These are phyloP conservation scores for Crotalaria pallida DNA, from an alignment of 306 rosid genomes.

Conservation along the genomic window DNA sequence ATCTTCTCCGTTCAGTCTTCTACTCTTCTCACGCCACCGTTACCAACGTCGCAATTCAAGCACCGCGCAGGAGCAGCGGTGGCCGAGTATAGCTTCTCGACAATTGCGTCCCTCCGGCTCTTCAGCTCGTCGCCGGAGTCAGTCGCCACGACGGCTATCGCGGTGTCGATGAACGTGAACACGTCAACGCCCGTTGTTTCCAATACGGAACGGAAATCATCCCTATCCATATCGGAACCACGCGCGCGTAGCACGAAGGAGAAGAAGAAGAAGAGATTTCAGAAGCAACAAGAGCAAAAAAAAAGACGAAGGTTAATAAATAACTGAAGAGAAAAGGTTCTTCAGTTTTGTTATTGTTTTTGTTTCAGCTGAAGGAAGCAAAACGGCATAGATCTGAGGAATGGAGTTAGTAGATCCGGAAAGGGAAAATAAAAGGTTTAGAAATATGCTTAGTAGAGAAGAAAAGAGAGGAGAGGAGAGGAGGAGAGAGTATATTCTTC, in stretches of 20 bases:
- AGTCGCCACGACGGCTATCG: slow-evolving; percentile 65
- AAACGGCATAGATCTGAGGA: slow-evolving; percentile 38
- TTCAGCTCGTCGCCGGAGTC: slow-evolving; percentile 61
- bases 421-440: background rate
- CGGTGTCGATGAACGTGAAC: slow-evolving; percentile 79
- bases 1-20: too few species aligned
- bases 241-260: background rate
- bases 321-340: background rate
- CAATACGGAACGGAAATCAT: slow-evolving; percentile 73
- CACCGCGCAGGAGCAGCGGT: slow-evolving; percentile 33
- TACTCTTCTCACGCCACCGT: too few species aligned
- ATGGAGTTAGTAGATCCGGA: background rate
- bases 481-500: slow-evolving; percentile 24
- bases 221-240: slow-evolving; percentile 59
- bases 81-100: slow-evolving; percentile 61
- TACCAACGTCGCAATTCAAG: slow-evolving; percentile 37
- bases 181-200: slow-evolving; percentile 80
- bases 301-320: background rate
- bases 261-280: background rate
- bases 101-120: slow-evolving; percentile 72
- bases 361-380: background rate
- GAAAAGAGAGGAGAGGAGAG: too few species aligned
- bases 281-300: too few species aligned
- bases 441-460: background rate
- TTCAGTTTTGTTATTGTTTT: too few species aligned